Base-by-base conservation (phyloP, 305 asterid species). In the Plantago coronopus region DNA sequence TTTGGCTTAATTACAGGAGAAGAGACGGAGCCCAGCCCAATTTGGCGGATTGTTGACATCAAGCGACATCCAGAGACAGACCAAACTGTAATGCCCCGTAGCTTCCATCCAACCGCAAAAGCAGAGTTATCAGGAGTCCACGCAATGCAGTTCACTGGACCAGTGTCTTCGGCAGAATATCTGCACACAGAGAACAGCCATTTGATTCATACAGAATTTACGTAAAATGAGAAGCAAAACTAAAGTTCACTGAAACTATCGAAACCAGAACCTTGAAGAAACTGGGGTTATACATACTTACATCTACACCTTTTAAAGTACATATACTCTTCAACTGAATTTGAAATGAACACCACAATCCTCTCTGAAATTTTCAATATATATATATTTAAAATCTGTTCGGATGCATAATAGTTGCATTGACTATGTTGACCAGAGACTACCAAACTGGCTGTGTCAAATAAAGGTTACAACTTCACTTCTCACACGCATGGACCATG, bases 81-180 rank as follows among this genome's bases (percentile, higher is more conserved):
- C 99, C 99, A 94, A 74, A 94, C 99, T 34, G 95, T 72, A 72
- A 87, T 86, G 48, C 97, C 99, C 74, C 97, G 85, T 75, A 87
- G 79, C 80, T 90, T 90, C 97, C 97, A 94, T 77, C 99, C 99
- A 83, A 94, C 95, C 64, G 99, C 95, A 75, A 94, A 94, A 65
- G 95, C 95, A 69, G 95, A 84, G 73, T 78, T 83, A 73, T 94
- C 99, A 56, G 97, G 95, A 56, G 97, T 84, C 99, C 97, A 94
- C 29, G 96, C 90, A 72, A 94, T 88, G 77, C 85, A 94, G 69
- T 77, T 94, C 75, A 94, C 97, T 67, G 96, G 84, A 65, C 99
- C 99, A 62, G 96, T 87, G 74, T 94, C 96, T 69, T 94, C 99
- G 25, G 63, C 90, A 38, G 95, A 83, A 78, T 82, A 94, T 76